These are phyloP conservation scores for Umbelopsis isabellina DNA, from an alignment of 192 early-diverging fungal genomes.

Conservation along the genomic window DNA sequence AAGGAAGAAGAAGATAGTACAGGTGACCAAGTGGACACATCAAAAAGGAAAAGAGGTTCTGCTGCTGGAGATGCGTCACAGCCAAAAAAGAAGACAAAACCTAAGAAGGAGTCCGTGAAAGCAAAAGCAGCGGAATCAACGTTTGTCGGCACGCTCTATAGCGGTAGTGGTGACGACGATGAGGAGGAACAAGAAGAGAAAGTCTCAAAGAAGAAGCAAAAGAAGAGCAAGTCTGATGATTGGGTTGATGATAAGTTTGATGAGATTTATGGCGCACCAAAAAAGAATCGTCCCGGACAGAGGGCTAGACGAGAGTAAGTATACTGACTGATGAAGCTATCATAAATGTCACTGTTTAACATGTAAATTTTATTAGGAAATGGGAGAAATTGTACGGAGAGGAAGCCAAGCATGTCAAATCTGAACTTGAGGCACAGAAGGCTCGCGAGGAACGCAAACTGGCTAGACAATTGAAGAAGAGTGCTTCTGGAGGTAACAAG, in stretches of 20 bases:
- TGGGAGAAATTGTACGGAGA: conserved; percentile 39
- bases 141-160: conserved; percentile 21
- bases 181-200: background rate
- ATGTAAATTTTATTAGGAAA: conserved; percentile 9
- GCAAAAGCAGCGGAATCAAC: background rate
- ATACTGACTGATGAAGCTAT: background rate
- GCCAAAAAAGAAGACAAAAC: background rate
- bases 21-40: background rate
- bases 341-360: background rate
- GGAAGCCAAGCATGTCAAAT: conserved; percentile 37
- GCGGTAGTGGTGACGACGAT: conserved; percentile 18
- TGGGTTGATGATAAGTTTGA: conserved; percentile 39
- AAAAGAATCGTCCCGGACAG: conserved; percentile 38
- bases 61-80: background rate
- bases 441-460: conserved; percentile 4
- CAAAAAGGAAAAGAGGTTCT: conserved; percentile 3
- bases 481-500: background rate
- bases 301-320: conserved; percentile 40
- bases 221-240: background rate
- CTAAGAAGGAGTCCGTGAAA: background rate
- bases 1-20: conserved; percentile 4
- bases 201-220: conserved; percentile 10
- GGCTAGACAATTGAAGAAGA: conserved; percentile 23
- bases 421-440: conserved; percentile 9
- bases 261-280: conserved; percentile 38